phyloP scores from a whole-genome alignment of 2,329 filamentous ascomycete species.

The Curvularia hawaiiensis region DNA sequence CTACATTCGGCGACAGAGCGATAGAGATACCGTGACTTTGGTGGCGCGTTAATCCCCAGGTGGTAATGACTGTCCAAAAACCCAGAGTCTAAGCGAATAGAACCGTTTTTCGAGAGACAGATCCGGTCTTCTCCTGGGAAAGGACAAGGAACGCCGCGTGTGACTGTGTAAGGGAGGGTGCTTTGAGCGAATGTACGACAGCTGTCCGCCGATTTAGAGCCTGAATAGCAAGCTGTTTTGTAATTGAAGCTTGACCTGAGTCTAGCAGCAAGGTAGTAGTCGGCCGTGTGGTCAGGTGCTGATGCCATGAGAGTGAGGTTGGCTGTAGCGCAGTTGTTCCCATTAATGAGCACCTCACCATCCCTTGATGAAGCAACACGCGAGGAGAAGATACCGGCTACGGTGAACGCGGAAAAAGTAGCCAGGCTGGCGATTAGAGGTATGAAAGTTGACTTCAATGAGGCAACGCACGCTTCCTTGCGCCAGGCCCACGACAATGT shows the following conservation, averaged over 20 bases:
- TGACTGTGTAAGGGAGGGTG: constrained; percentile 14
- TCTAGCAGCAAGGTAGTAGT: constrained; percentile 10
- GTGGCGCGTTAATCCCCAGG: constrained; percentile 32
- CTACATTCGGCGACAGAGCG: constrained; percentile 29
- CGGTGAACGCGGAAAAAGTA: constrained; percentile 22
- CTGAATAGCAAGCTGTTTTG: constrained; percentile 26
- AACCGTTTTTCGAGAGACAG: constrained; percentile 19
- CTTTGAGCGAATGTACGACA: constrained; percentile 26
- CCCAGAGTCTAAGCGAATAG: constrained; percentile 31
- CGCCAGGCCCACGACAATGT: constrained; percentile 25
- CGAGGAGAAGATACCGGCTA: constrained; percentile 44
- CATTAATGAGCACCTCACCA: constrained; percentile 40
- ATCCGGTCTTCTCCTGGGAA: constrained; percentile 21
- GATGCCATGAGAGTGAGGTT: constrained; percentile 11
- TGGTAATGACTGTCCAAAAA: constrained; percentile 27
- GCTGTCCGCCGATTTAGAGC: constrained; percentile 12
- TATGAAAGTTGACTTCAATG: constrained; percentile 17
- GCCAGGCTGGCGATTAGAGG: constrained; percentile 10
- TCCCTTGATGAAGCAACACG: constrained; percentile 43
- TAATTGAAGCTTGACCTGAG: constrained; percentile 26
- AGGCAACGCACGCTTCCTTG: constrained; percentile 4
- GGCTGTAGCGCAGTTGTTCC: constrained; percentile 17
- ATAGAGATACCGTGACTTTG: constrained; percentile 25
- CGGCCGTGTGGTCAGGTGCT: not conserved
- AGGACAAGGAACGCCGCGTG: constrained; percentile 22